Evolutionary conservation across 495 filamentous ascomycete genomes (phyloP), one percentile per base, ranked within the genome.

Genomic region (Aspergillus sclerotiicarbonarius): DNA sequence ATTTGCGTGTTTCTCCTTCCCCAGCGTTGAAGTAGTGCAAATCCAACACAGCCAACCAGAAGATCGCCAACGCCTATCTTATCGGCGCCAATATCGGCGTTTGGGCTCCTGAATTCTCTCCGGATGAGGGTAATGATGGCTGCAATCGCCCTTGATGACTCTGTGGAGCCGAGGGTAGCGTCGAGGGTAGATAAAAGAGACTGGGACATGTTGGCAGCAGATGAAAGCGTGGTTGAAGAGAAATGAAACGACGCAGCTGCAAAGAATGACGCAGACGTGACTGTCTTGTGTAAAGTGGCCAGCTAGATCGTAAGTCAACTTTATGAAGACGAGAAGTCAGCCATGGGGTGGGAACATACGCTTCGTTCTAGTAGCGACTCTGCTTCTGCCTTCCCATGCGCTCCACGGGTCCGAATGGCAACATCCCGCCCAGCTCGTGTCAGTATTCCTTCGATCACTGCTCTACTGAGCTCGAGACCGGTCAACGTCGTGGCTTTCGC

Each of bases 111-210:
- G 49, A 91, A 88, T 66, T 92, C 89, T 51, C 85, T 82, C 9
- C 85, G 78, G 43, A 91, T 85, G 25, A 92, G 74, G 1, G 85
- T 84, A 55, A 91, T 84, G 54, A 92, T 91, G 57, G 88, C 87
- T 0, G 87, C 86, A 65, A 91, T 89, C n/a, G 89, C 89, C 51
- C 88, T 79, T 1, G 87, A 90, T 3, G 87, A 88, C 66, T 92
- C 89, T 6, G 89, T 91, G 18, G 83, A 87, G 13, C 89, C 89
- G 31, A 92, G 81, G 54, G 90, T 86, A 18, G 87, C 83, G 70
- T 92, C 88, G 29, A 92, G 73, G 2, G 84, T 84, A 30, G 83
- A 81, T 16, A 91, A 67, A 10, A 89, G 78, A 16, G 84, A 76
- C 66, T 88, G 85, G 0, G 86, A 86, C 52, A 89, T 72, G 56